These are phyloP conservation scores for Amanita exitialis DNA, from an alignment of 768 basidiomycete species.

Conservation along the genomic window DNA sequence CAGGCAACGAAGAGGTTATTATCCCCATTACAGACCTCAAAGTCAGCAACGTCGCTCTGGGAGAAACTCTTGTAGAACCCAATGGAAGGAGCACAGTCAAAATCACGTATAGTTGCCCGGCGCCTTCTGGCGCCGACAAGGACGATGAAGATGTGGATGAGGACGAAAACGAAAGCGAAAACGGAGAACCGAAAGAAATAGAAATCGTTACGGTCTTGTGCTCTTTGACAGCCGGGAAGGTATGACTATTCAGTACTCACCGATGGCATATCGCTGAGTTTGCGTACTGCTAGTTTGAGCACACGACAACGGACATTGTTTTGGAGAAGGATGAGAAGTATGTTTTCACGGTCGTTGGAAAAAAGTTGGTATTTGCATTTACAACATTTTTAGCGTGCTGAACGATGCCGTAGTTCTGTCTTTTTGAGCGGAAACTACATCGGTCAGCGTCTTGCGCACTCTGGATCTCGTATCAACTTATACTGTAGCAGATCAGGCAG, in stretches of 20 bases:
- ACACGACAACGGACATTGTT: slow-evolving; percentile 58
- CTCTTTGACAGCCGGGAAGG: slow-evolving; percentile 77
- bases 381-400: slow-evolving; percentile 5
- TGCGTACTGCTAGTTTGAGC: slow-evolving; percentile 51
- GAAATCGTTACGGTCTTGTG: slow-evolving; percentile 51
- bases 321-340: slow-evolving; percentile 60
- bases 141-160: slow-evolving; percentile 21
- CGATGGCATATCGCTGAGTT: background rate
- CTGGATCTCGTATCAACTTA: slow-evolving; percentile 1
- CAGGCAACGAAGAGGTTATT: slow-evolving; percentile 48
- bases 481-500: slow-evolving; percentile 36
- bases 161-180: slow-evolving; percentile 27
- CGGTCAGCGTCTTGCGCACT: slow-evolving; percentile 26
- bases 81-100: slow-evolving; percentile 58
- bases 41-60: slow-evolving; percentile 78
- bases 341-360: slow-evolving; percentile 62
- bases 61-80: slow-evolving; percentile 56
- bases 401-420: slow-evolving; percentile 37
- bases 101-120: slow-evolving; percentile 40
- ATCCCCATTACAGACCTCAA: slow-evolving; percentile 57
- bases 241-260: slow-evolving; percentile 19
- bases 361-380: slow-evolving; percentile 48
- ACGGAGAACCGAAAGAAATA: slow-evolving; percentile 11
- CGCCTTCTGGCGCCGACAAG: slow-evolving; percentile 25
- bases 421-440: slow-evolving; percentile 84